phyloP scores from a whole-genome alignment of 768 basidiomycete species.

The Amanita polypyramis region DNA sequence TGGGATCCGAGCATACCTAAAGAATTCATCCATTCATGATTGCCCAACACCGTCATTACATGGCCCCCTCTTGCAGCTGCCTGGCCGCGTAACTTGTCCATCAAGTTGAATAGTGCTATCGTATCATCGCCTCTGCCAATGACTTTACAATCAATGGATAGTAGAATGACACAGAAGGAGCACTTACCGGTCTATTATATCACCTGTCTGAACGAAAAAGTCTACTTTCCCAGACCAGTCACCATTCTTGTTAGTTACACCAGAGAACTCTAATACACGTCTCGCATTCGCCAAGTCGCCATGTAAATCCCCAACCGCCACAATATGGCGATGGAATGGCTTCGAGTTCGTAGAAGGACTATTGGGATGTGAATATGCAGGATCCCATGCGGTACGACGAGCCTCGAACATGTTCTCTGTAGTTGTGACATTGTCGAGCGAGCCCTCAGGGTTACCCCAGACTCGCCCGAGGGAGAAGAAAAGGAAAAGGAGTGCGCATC shows the following conservation, averaged over 20 bases:
- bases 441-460: not conserved
- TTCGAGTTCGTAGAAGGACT: not conserved
- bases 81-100: constrained; percentile 74
- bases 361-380: not conserved
- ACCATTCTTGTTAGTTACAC: constrained; percentile 59
- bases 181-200: constrained; percentile 82
- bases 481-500: no score
- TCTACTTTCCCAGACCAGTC: constrained; percentile 80
- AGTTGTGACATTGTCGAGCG: not conserved
- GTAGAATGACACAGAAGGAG: not conserved
- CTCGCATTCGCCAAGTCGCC: constrained; percentile 78
- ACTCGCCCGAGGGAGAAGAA: no score
- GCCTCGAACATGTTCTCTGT: not conserved
- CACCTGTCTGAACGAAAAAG: constrained; percentile 90
- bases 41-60: constrained; percentile 75
- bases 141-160: not conserved
- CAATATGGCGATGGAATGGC: constrained; percentile 45
- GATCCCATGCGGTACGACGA: not conserved
- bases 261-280: constrained; percentile 70
- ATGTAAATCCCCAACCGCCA: constrained; percentile 89
- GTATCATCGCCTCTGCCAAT: constrained; percentile 69
- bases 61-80: constrained; percentile 60
- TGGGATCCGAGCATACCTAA: constrained; percentile 38
- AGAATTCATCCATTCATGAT: constrained; percentile 95
- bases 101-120: constrained; percentile 71